Conservation (phyloP, 2,329 filamentous ascomycete genomes). For the Pseudogymnoascus destructans region DNA sequence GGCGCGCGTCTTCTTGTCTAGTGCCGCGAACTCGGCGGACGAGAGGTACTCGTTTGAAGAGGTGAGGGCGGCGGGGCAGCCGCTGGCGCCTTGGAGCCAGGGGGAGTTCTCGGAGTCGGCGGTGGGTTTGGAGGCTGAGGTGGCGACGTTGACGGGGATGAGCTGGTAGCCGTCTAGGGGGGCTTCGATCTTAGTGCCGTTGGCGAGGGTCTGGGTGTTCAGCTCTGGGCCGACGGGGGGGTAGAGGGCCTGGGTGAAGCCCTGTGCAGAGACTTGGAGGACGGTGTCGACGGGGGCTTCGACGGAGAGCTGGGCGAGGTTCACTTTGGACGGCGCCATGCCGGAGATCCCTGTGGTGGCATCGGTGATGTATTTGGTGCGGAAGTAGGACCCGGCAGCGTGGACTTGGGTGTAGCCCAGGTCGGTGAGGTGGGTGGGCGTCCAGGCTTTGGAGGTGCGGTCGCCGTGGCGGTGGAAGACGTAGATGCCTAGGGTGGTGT, state of each 20-base stretch:
- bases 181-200: constrained; percentile 51
- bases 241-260: constrained; percentile 77
- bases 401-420: constrained; percentile 68
- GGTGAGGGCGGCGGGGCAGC: constrained; percentile 41
- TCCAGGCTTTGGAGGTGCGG: constrained; percentile 62
- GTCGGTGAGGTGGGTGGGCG: constrained; percentile 60
- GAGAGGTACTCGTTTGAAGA: constrained; percentile 43
- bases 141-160: constrained; percentile 55
- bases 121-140: constrained; percentile 32
- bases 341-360: constrained; percentile 47
- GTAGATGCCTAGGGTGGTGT: constrained; percentile 53
- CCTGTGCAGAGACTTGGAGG: constrained; percentile 65
- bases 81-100: constrained; percentile 46
- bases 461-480: constrained; percentile 88
- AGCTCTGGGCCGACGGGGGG: constrained; percentile 51
- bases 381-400: constrained; percentile 61
- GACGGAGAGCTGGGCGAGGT: constrained; percentile 56
- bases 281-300: constrained; percentile 63
- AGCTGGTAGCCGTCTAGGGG: constrained; percentile 76
- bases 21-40: constrained; percentile 33
- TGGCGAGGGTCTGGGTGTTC: constrained; percentile 50
- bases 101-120: constrained; percentile 41
- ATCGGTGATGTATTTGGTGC: constrained; percentile 56
- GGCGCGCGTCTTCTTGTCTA: constrained; percentile 39
- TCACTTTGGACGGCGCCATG: constrained; percentile 53